These are phyloP conservation scores for Rhytidiadelphus loreus DNA, from an alignment of 225 moss, liverwort and hornwort genomes.

Conservation along the genomic window DNA sequence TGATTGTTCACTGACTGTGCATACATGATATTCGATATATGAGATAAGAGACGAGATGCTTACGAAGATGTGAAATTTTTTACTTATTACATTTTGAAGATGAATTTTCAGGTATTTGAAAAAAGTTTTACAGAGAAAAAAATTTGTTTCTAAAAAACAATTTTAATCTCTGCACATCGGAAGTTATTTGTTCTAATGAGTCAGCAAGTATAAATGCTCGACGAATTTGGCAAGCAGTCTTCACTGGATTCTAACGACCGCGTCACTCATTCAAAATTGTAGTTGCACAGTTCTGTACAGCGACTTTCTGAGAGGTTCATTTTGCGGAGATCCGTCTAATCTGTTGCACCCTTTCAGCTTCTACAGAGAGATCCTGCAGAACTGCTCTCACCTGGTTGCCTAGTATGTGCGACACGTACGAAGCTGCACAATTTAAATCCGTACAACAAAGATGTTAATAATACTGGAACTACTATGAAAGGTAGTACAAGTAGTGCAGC, in stretches of 20 bases:
- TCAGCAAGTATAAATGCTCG: not conserved
- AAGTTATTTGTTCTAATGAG: not conserved
- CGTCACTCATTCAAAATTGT: not conserved
- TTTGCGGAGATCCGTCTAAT: not conserved
- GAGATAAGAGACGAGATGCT: not conserved
- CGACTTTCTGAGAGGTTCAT: not conserved
- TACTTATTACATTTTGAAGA: not conserved
- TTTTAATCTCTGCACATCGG: not conserved
- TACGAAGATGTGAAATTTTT: not conserved
- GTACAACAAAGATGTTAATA: not conserved
- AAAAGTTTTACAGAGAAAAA: not conserved
- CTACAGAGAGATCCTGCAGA: conserved; percentile 51
- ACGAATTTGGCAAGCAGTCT: not conserved
- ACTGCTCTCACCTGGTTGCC: conserved; percentile 68
- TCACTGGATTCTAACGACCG: not conserved
- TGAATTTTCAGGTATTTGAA: not conserved
- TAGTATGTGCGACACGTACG: conserved; percentile 55
- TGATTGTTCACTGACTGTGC: not conserved
- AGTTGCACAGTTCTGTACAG: not conserved
- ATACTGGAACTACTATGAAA: too few relatives aligned
- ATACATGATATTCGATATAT: not conserved
- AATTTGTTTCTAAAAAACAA: not conserved
- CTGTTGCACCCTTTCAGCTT: conserved; percentile 50
- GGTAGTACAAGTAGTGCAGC: too few relatives aligned
- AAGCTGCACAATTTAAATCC: conserved; percentile 5